phyloP scores from a whole-genome alignment of 2,329 filamentous ascomycete genomes.

The Colletotrichum sp. region DNA sequence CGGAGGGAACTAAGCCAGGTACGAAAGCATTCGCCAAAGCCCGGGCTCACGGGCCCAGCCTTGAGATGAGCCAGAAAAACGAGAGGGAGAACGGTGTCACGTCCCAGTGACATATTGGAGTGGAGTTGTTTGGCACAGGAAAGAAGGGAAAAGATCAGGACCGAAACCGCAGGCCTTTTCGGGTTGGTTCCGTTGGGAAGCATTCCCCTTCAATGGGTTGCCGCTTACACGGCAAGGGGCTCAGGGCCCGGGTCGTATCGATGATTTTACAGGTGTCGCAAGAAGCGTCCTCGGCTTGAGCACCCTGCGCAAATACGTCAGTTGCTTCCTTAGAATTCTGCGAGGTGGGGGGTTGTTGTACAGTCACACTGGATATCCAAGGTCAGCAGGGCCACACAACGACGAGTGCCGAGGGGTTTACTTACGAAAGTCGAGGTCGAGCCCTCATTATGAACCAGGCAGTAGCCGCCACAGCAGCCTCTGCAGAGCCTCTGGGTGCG shows the following conservation, averaged over 20 bases:
- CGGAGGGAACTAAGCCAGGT: neutral
- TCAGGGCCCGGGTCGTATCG: neutral
- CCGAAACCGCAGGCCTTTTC: neutral
- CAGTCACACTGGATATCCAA: conserved; percentile 48
- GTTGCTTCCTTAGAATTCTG: neutral
- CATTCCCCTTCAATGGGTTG: neutral
- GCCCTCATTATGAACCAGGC: conserved; percentile 81
- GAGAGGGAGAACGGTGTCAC: neutral
- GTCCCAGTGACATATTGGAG: neutral
- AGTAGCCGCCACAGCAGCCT: conserved; percentile 81
- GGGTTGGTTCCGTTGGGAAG: neutral
- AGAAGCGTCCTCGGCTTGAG: conserved; percentile 22
- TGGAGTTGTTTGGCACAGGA: neutral
- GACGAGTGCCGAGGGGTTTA: conserved; percentile 5
- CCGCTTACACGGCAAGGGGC: neutral
- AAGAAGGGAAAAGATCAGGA: neutral
- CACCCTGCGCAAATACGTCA: conserved; percentile 17
- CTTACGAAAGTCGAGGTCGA: conserved; percentile 68
- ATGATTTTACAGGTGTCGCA: conserved; percentile 17
- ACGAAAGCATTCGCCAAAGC: neutral
- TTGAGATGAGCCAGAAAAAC: neutral
- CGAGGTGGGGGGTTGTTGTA: conserved; percentile 30
- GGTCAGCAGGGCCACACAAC: conserved; percentile 30
- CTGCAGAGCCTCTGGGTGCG: conserved; percentile 74
- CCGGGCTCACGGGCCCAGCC: neutral